Conservation (phyloP, 306 rosid genomes). For the Trichosanthes truncata region DNA sequence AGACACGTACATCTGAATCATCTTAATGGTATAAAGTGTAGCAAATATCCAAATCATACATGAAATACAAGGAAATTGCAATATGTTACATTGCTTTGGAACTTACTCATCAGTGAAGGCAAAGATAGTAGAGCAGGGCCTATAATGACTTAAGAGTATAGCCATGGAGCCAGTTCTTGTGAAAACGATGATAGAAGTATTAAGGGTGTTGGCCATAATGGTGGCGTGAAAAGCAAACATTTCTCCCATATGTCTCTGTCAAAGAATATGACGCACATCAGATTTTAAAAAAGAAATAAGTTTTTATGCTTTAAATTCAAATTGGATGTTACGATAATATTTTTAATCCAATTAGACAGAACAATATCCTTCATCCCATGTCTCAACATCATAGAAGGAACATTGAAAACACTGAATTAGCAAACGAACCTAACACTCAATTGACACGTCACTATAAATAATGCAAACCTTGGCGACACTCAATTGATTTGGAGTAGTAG, state of each 20-base stretch:
- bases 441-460: not conserved
- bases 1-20: not conserved
- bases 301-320: not conserved
- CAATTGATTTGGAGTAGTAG: slow-evolving; percentile 37
- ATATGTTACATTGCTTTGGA: not conserved
- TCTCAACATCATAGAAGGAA: not conserved
- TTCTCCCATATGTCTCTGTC: slow-evolving; percentile 83
- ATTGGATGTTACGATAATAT: not conserved
- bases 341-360: not conserved
- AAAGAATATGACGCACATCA: slow-evolving; percentile 5
- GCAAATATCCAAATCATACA: not conserved
- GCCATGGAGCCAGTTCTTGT: slow-evolving; percentile 98
- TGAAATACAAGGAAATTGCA: not conserved
- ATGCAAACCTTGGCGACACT: slow-evolving; percentile 37
- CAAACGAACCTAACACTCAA: not conserved
- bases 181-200: slow-evolving; percentile 74
- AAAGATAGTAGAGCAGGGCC: slow-evolving; percentile 79
- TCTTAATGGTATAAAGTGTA: not conserved
- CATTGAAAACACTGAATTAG: not conserved
- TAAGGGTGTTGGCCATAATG: slow-evolving; percentile 73
- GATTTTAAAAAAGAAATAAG: not conserved
- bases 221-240: slow-evolving; percentile 92
- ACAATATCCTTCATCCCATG: not conserved
- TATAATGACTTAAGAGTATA: slow-evolving; percentile 73
- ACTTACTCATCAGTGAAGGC: slow-evolving; percentile 98